Evolutionary conservation across 495 filamentous ascomycete genomes (phyloP).

Genomic region (Hypomontagnella monticulosa): DNA sequence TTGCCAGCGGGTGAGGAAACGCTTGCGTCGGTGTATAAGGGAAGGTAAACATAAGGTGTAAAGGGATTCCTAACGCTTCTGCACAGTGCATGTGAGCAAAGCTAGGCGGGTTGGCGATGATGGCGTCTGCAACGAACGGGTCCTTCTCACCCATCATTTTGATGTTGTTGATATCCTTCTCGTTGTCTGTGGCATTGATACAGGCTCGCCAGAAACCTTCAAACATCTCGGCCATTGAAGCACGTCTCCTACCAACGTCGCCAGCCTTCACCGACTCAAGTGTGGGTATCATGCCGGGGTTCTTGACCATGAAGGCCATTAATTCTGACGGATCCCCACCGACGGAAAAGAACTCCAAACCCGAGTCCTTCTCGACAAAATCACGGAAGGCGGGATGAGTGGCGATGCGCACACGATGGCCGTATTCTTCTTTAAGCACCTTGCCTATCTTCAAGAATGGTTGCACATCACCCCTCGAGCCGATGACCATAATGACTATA

Average conservation of each 20-base stretch:
- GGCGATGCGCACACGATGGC: constrained; percentile 74
- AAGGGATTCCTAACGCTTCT: constrained; percentile 69
- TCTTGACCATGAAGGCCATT: constrained; percentile 87
- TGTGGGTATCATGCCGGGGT: constrained; percentile 74
- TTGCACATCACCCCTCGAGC: constrained; percentile 78
- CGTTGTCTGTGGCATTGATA: constrained; percentile 64
- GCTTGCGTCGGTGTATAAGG: constrained; percentile 71
- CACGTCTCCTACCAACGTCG: constrained; percentile 67
- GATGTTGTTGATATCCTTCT: constrained; percentile 59
- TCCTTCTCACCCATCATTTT: constrained; percentile 62
- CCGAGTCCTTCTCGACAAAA: constrained; percentile 70
- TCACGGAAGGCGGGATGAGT: constrained; percentile 74
- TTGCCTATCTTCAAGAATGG: constrained; percentile 78
- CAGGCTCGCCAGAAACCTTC: constrained; percentile 70
- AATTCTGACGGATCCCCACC: constrained; percentile 77
- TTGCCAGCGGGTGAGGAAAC: constrained; percentile 77
- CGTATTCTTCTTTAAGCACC: constrained; percentile 71
- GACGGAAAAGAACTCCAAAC: constrained; percentile 76
- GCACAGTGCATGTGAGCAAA: constrained; percentile 75
- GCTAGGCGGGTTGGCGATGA: constrained; percentile 73
- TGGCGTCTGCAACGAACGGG: constrained; percentile 76
- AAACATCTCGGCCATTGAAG: constrained; percentile 70
- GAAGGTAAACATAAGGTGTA: constrained; percentile 74
- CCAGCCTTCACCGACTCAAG: constrained; percentile 71
- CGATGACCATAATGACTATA: constrained; percentile 83